These are phyloP conservation scores for Botrytis cinerea DNA, from an alignment of 2,329 filamentous ascomycete genomes.

Conservation along the genomic window DNA sequence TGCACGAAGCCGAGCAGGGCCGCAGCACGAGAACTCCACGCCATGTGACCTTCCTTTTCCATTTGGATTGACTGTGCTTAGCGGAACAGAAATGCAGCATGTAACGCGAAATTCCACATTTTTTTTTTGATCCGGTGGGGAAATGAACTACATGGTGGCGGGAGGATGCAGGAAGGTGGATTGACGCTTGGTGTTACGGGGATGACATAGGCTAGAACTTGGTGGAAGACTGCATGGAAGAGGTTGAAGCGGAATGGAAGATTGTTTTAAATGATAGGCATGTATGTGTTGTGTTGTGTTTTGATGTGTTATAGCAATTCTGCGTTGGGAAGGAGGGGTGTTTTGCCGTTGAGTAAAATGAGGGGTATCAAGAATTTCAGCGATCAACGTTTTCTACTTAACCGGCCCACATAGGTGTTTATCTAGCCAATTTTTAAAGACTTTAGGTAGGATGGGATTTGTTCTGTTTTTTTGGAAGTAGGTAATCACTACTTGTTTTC, in stretches of 20 bases:
- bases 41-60: constrained; percentile 13
- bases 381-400: background rate
- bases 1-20: constrained; percentile 6
- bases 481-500: background rate
- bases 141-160: constrained; percentile 10
- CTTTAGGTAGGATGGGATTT: background rate
- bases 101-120: background rate
- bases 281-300: background rate
- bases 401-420: background rate
- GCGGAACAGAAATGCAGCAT: background rate
- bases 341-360: constrained; percentile 4
- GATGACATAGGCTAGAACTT: background rate
- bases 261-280: background rate
- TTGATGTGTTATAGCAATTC: background rate
- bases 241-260: background rate
- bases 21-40: constrained; percentile 20
- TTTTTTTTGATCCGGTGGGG: constrained; percentile 8
- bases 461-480: background rate
- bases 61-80: background rate
- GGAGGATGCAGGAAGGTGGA: constrained; percentile 9
- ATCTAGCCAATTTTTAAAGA: background rate
- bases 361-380: background rate
- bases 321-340: constrained; percentile 6
- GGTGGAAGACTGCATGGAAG: background rate
- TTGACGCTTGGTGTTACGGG: background rate